Evolutionary conservation across 2,329 filamentous ascomycete species (phyloP).

Genomic region (Pseudohalonectria lignicola): DNA sequence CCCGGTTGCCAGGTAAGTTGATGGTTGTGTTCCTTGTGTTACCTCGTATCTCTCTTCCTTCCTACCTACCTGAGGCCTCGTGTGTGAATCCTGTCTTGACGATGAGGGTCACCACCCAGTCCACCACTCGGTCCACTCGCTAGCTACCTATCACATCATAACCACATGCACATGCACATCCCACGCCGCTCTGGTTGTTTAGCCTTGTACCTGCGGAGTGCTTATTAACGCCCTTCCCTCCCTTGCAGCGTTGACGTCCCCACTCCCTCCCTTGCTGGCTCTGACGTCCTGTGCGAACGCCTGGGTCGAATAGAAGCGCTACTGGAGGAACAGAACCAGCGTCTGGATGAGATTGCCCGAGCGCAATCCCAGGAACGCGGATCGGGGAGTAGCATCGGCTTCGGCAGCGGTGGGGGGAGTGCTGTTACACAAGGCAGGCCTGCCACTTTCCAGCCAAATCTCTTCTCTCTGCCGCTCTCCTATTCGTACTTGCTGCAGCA

Average conservation of each 20-base stretch:
- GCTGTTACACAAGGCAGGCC: too few species aligned
- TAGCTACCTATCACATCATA: not conserved
- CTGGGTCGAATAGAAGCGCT: conserved; percentile 24
- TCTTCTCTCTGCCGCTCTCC: conserved; percentile 3
- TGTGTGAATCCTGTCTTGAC: not conserved
- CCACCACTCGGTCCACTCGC: conserved; percentile 1
- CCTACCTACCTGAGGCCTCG: not conserved
- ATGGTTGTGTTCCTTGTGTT: not conserved
- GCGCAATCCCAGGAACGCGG: not conserved
- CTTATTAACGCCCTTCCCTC: conserved; percentile 4
- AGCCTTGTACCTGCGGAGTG: not conserved
- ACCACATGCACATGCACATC: too few species aligned
- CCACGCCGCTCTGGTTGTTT: not conserved
- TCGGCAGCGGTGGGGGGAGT: not conserved
- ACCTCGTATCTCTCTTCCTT: too few species aligned
- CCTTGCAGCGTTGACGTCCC: conserved; percentile 19
- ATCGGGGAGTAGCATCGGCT: conserved; percentile 3
- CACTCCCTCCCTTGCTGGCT: conserved; percentile 7
- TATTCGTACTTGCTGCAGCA: conserved; percentile 1
- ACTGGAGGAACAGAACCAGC: conserved; percentile 13
- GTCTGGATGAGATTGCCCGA: conserved; percentile 8
- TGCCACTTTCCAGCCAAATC: conserved; percentile 2
- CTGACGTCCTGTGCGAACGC: conserved; percentile 22
- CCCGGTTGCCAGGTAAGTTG: conserved; percentile 13
- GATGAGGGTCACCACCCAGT: not conserved